These are phyloP conservation scores for Fraxinus excelsior DNA, from an alignment of 257 asterid genomes.

Conservation along the genomic window DNA sequence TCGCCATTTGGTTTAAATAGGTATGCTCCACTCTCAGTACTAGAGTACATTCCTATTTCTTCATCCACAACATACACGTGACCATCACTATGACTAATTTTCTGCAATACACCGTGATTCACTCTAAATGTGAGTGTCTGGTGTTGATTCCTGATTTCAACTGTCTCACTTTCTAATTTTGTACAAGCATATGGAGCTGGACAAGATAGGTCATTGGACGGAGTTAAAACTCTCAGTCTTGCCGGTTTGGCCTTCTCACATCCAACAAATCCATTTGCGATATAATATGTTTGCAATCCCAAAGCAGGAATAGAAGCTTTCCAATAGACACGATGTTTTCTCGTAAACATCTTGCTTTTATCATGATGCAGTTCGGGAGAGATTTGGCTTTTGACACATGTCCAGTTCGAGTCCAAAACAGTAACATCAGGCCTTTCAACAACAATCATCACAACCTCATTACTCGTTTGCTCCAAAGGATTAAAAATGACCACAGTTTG, in stretches of 20 bases:
- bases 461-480: slow-evolving; percentile 80
- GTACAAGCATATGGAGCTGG: slow-evolving; percentile 75
- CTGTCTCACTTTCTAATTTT: slow-evolving; percentile 56
- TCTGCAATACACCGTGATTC: slow-evolving; percentile 67
- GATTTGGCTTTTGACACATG: slow-evolving; percentile 93
- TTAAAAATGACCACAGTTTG: slow-evolving; percentile 86
- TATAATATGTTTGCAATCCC: slow-evolving; percentile 94
- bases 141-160: slow-evolving; percentile 65
- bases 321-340: slow-evolving; percentile 92
- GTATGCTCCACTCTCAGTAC: slow-evolving; percentile 91
- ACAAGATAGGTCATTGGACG: slow-evolving; percentile 57
- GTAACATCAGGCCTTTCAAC: slow-evolving; percentile 93
- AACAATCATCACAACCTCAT: slow-evolving; percentile 83
- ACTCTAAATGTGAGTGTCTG: slow-evolving; percentile 60
- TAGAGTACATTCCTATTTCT: slow-evolving; percentile 78
- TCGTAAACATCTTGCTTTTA: slow-evolving; percentile 54
- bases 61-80: slow-evolving; percentile 55
- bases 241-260: slow-evolving; percentile 99
- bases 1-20: slow-evolving; percentile 88
- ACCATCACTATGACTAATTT: slow-evolving; percentile 58
- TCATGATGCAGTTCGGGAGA: slow-evolving; percentile 79
- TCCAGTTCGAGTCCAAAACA: slow-evolving; percentile 93
- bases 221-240: slow-evolving; percentile 43
- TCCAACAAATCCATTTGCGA: slow-evolving; percentile 95
- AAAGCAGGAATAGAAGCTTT: slow-evolving; percentile 82